phyloP scores from a whole-genome alignment of 352 stramenopile species.

The Phytophthora europaea region DNA sequence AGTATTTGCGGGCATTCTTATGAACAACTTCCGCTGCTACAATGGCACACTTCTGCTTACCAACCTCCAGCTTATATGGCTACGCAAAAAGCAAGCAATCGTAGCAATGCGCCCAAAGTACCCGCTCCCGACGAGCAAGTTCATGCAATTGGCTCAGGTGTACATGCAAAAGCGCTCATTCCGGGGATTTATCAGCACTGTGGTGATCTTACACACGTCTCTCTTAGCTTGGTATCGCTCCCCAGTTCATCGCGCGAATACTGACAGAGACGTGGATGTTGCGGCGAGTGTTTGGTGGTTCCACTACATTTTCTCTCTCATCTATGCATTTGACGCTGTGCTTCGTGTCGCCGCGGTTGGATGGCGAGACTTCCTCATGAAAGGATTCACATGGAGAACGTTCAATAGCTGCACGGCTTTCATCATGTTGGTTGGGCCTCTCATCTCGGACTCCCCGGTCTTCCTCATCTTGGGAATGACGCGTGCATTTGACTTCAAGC shows the following conservation, averaged over 20 bases:
- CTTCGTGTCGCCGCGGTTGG: conserved; percentile 79
- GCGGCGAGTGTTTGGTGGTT: conserved; percentile 69
- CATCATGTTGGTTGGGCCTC: conserved; percentile 77
- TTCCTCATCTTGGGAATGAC: conserved; percentile 84
- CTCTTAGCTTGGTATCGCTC: conserved; percentile 81
- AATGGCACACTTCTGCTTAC: conserved; percentile 83
- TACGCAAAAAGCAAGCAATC: conserved; percentile 73
- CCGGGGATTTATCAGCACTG: conserved; percentile 65
- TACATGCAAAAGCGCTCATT: conserved; percentile 79
- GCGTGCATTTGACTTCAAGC: conserved; percentile 85
- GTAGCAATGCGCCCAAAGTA: conserved; percentile 80
- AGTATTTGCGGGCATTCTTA: conserved; percentile 84
- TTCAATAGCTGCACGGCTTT: conserved; percentile 81
- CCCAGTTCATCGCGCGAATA: conserved; percentile 48
- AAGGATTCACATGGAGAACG: conserved; percentile 84
- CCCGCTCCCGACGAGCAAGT: conserved; percentile 64
- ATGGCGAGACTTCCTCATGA: conserved; percentile 87
- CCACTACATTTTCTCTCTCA: conserved; percentile 83
- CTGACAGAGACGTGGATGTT: conserved; percentile 43
- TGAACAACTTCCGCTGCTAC: conserved; percentile 90
- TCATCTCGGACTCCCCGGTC: conserved; percentile 69
- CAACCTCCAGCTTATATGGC: conserved; percentile 85
- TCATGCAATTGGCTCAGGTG: conserved; percentile 67
- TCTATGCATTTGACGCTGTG: conserved; percentile 80
- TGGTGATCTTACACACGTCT: conserved; percentile 78